phyloP scores from a whole-genome alignment of 2,329 filamentous ascomycete species.

The Zasmidium citrigriseum region DNA sequence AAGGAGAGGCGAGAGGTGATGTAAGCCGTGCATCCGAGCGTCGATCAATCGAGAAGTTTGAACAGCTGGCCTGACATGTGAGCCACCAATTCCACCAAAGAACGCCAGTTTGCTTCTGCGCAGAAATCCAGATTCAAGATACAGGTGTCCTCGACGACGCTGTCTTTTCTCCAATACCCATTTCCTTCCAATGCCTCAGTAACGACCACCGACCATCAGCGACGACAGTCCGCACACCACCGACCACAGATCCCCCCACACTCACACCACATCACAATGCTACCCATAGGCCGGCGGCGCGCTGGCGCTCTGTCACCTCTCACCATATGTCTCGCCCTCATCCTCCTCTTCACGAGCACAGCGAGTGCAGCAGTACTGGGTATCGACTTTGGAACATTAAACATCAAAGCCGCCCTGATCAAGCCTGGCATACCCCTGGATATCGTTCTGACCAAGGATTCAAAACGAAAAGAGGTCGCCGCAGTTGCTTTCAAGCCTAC shows the following conservation, averaged over 20 bases:
- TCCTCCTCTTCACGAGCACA: constrained; percentile 58
- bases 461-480: constrained; percentile 89
- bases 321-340: constrained; percentile 34
- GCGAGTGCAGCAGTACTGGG: constrained; percentile 74
- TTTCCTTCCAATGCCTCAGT: neutral
- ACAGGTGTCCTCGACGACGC: neutral
- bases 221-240: constrained; percentile 1
- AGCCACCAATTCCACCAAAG: neutral
- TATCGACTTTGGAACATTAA: constrained; percentile 92
- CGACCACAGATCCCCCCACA: neutral
- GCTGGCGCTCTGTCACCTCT: constrained; percentile 24
- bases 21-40: neutral
- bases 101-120: neutral
- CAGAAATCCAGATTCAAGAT: neutral
- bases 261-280: constrained; percentile 20
- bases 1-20: neutral
- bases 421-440: constrained; percentile 97
- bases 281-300: constrained; percentile 28
- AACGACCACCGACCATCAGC: neutral
- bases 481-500: constrained; percentile 91
- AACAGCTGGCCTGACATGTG: constrained; percentile 5
- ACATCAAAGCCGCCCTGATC: constrained; percentile 93
- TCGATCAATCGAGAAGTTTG: neutral
- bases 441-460: constrained; percentile 97
- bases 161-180: neutral